Evolutionary conservation across 2,329 filamentous ascomycete species (phyloP).

Genomic region (Neocucurbitaria cava): DNA sequence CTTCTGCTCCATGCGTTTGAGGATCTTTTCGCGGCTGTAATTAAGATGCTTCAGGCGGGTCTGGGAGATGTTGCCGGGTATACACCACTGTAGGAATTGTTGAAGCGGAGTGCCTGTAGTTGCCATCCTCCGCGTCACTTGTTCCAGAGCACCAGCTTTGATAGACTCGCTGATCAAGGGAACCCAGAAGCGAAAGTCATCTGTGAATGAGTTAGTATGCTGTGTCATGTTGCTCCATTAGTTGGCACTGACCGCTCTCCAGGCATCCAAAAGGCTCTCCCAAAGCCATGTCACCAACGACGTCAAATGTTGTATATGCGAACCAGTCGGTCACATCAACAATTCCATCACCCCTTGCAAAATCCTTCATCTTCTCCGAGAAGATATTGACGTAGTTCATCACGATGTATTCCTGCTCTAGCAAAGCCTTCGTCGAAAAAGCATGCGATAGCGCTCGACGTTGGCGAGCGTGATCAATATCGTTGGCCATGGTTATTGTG

Average conservation of each 20-base stretch:
- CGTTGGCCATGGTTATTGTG: slow-evolving; percentile 27
- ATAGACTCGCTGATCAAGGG: slow-evolving; percentile 24
- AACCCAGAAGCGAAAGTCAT: slow-evolving; percentile 29
- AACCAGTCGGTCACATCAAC: slow-evolving; percentile 27
- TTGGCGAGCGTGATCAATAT: slow-evolving; percentile 23
- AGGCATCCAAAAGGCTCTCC: slow-evolving; percentile 52
- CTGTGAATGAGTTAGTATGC: not conserved
- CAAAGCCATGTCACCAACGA: slow-evolving; percentile 57
- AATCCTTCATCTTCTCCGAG: slow-evolving; percentile 5
- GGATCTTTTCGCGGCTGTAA: slow-evolving; percentile 28
- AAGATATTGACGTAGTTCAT: slow-evolving; percentile 10
- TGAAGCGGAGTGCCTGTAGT: slow-evolving; percentile 21
- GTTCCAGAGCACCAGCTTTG: slow-evolving; percentile 26
- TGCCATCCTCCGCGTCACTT: slow-evolving; percentile 21
- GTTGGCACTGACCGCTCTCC: not conserved
- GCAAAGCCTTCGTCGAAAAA: slow-evolving; percentile 46
- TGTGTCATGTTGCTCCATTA: not conserved
- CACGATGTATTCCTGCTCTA: slow-evolving; percentile 49
- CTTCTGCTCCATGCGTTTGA: slow-evolving; percentile 25
- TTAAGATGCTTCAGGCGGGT: slow-evolving; percentile 22
- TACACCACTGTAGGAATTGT: slow-evolving; percentile 22
- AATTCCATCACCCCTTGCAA: slow-evolving; percentile 6
- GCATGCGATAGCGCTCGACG: slow-evolving; percentile 40
- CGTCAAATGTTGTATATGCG: slow-evolving; percentile 24
- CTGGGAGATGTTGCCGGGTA: slow-evolving; percentile 15